Conservation (phyloP, 768 basidiomycete species). For the Suillus americanus region DNA sequence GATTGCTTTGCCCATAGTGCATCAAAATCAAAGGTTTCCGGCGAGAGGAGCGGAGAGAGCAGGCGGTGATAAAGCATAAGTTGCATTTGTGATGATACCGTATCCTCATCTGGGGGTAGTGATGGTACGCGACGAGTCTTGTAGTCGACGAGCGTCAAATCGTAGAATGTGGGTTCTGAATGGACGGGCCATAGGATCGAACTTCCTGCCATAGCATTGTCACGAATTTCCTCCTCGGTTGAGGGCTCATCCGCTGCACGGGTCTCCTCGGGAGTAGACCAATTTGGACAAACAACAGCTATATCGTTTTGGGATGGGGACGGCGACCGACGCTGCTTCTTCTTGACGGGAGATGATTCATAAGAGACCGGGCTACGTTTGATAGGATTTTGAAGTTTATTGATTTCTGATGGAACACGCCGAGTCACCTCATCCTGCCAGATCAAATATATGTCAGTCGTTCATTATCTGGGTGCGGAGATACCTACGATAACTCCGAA, state of each 20-base stretch:
- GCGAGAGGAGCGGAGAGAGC: constrained; percentile 50
- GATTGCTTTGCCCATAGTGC: constrained; percentile 49
- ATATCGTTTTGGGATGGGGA: constrained; percentile 20
- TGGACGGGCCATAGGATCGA: background rate
- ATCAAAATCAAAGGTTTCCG: constrained; percentile 47
- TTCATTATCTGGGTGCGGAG: background rate
- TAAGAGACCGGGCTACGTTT: constrained; percentile 21
- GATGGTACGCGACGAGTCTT: constrained; percentile 58
- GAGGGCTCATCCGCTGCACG: background rate
- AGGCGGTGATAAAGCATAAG: constrained; percentile 78
- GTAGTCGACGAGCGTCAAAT: constrained; percentile 58
- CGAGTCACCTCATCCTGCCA: constrained; percentile 52
- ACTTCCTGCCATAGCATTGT: background rate
- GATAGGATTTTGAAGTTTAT: constrained; percentile 1
- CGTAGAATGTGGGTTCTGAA: constrained; percentile 11
- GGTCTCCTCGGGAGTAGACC: background rate
- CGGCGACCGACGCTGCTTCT: constrained; percentile 25
- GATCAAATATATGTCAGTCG: constrained; percentile 5
- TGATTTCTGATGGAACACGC: constrained; percentile 7
- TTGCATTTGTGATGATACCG: constrained; percentile 61
- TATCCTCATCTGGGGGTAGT: constrained; percentile 60
- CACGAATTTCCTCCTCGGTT: background rate
- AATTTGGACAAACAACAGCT: background rate
- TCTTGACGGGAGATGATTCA: constrained; percentile 23
- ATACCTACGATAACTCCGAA: constrained; percentile 70